These are phyloP conservation scores for Phytophthora citrophthora DNA, from an alignment of 352 stramenopile genomes.

Conservation along the genomic window DNA sequence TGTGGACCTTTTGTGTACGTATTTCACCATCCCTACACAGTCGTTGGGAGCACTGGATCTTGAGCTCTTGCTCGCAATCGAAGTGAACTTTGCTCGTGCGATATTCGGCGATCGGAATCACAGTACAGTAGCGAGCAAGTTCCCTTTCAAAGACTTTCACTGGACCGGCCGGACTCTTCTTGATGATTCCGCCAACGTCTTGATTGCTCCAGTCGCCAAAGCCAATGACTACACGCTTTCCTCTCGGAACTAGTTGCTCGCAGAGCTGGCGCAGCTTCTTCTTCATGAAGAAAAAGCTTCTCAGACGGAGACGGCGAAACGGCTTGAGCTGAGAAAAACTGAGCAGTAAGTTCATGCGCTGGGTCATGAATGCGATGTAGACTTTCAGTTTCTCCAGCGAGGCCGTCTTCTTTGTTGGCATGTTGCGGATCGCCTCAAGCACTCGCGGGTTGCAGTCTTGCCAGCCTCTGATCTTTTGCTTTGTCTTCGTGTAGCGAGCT, in stretches of 20 bases:
- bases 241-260: not conserved
- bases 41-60: not conserved
- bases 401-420: slow-evolving; percentile 29
- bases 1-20: slow-evolving; percentile 1
- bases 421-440: slow-evolving; percentile 10
- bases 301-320: slow-evolving; percentile 21
- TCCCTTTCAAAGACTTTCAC: not conserved
- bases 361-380: slow-evolving; percentile 14
- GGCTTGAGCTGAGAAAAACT: slow-evolving; percentile 16
- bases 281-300: slow-evolving; percentile 6
- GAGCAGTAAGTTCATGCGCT: slow-evolving; percentile 8
- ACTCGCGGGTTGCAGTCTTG: not conserved
- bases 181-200: not conserved
- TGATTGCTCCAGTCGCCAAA: slow-evolving; percentile 27
- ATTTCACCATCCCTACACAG: not conserved
- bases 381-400: slow-evolving; percentile 6
- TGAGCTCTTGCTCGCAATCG: not conserved
- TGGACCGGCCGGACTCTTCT: not conserved
- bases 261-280: slow-evolving; percentile 28
- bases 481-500: slow-evolving; percentile 12
- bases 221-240: slow-evolving; percentile 13
- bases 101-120: not conserved
- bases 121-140: not conserved
- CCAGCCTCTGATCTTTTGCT: slow-evolving; percentile 11
- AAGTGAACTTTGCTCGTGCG: slow-evolving; percentile 3